phyloP scores from a whole-genome alignment of 1,284 basidiomycete species.

The Sparassis latifolia region DNA sequence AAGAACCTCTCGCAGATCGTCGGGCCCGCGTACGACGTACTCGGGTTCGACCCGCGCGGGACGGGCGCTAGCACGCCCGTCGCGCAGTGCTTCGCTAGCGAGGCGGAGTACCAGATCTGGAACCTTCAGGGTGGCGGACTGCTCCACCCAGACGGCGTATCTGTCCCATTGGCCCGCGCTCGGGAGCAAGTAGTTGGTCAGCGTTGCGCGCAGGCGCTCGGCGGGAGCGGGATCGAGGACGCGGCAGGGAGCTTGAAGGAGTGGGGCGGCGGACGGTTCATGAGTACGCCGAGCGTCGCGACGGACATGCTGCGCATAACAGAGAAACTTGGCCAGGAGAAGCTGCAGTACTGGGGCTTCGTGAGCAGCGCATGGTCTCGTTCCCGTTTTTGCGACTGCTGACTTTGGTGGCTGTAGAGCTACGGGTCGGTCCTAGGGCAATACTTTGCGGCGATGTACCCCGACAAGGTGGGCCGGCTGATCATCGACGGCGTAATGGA shows the following conservation, averaged over 20 bases:
- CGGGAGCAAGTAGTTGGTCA: constrained; percentile 9
- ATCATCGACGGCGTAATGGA: constrained; percentile 26
- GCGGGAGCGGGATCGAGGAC: constrained; percentile 17
- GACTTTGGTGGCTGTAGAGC: constrained; percentile 13
- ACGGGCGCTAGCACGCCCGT: constrained; percentile 13
- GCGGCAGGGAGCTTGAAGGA: constrained; percentile 6
- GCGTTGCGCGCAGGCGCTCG: constrained; percentile 10
- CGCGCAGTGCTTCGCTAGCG: constrained; percentile 16
- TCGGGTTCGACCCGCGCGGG: constrained; percentile 42
- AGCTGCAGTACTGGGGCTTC: constrained; percentile 49
- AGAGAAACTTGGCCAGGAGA: constrained; percentile 35
- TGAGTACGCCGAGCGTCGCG: constrained; percentile 39
- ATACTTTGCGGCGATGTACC: constrained; percentile 41
- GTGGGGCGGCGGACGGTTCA: constrained; percentile 27
- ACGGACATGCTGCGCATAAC: constrained; percentile 45
- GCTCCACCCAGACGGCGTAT: constrained; percentile 5
- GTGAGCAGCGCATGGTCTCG: constrained; percentile 21
- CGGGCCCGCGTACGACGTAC: constrained; percentile 40
- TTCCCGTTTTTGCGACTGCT: not conserved
- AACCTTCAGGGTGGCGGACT: constrained; percentile 5
- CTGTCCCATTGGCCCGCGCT: constrained; percentile 6
- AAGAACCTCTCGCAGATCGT: constrained; percentile 27
- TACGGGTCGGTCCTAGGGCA: constrained; percentile 41
- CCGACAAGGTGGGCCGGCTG: constrained; percentile 31
- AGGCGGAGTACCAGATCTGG: constrained; percentile 15